Evolutionary conservation across 1,139 yeast species (phyloP).

Genomic region (Blastobotrys malaysiensis): DNA sequence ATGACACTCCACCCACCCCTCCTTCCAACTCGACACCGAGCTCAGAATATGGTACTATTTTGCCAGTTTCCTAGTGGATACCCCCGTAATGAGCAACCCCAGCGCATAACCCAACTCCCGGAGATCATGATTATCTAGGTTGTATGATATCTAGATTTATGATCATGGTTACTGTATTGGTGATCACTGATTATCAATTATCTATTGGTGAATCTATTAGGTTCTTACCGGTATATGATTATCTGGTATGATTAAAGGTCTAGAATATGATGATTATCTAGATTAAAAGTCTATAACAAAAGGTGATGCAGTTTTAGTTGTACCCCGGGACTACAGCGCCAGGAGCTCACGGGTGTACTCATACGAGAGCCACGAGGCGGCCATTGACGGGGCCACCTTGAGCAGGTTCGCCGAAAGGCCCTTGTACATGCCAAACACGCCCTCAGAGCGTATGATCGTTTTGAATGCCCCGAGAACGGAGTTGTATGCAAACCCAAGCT

Average conservation of each 20-base stretch:
- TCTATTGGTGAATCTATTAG: too few species aligned
- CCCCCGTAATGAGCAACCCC: too few species aligned
- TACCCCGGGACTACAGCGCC: background rate
- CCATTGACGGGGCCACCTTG: slow-evolving; percentile 93
- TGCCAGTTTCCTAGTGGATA: background rate
- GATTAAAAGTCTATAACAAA: background rate
- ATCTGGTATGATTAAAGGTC: too few species aligned
- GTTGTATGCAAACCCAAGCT: slow-evolving; percentile 66
- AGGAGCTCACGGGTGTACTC: slow-evolving; percentile 52
- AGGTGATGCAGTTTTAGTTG: background rate
- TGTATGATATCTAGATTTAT: too few species aligned
- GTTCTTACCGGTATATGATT: too few species aligned
- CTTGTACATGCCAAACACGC: slow-evolving; percentile 74
- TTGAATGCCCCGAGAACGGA: slow-evolving; percentile 67
- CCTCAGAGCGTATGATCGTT: slow-evolving; percentile 67
- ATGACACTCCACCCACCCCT: background rate
- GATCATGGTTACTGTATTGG: too few species aligned
- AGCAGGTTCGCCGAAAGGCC: slow-evolving; percentile 85
- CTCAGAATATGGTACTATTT: background rate
- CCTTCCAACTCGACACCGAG: background rate
- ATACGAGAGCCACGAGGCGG: slow-evolving; percentile 86
- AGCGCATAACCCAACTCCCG: too few species aligned
- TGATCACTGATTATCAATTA: too few species aligned
- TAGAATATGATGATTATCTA: too few species aligned
- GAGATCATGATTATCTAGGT: too few species aligned